phyloP scores from a whole-genome alignment of 108 stramenopile genomes.

The Nitzschia sp. region DNA sequence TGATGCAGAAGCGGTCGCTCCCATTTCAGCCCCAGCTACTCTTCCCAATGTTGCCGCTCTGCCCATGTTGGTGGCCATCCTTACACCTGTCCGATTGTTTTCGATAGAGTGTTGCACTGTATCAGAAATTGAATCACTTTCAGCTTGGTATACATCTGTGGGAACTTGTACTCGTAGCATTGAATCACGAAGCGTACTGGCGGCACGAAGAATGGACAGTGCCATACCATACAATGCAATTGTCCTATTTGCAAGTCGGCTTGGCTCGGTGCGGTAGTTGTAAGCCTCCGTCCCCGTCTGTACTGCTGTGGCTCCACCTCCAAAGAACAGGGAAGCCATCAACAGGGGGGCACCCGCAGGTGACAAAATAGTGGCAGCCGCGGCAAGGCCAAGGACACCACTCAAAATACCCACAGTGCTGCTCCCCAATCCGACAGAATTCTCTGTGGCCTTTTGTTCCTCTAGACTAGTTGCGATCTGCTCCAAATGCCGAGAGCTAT shows the following conservation, averaged over 20 bases:
- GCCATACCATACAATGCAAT: conserved; percentile 66
- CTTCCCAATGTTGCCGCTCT: conserved; percentile 31
- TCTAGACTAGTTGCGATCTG: conserved; percentile 50
- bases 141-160: conserved; percentile 36
- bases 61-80: conserved; percentile 37
- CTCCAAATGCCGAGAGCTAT: conserved; percentile 56
- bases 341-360: conserved; percentile 68
- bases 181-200: conserved; percentile 56
- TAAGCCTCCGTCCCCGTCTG: conserved; percentile 56
- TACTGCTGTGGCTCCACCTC: conserved; percentile 56
- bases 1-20: conserved; percentile 8
- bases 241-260: conserved; percentile 58
- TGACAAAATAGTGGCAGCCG: conserved; percentile 59
- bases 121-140: not conserved
- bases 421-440: conserved; percentile 55
- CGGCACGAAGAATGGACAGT: conserved; percentile 58
- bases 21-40: conserved; percentile 29
- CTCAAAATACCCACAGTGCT: conserved; percentile 54
- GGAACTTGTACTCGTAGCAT: conserved; percentile 51
- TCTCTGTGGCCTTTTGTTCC: conserved; percentile 41
- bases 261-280: conserved; percentile 63
- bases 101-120: conserved; percentile 14
- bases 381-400: conserved; percentile 61
- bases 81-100: conserved; percentile 25
- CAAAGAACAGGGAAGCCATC: conserved; percentile 69